Evolutionary conservation across 2,329 filamentous ascomycete genomes (phyloP).

Genomic region (Ustilaginoidea virens): DNA sequence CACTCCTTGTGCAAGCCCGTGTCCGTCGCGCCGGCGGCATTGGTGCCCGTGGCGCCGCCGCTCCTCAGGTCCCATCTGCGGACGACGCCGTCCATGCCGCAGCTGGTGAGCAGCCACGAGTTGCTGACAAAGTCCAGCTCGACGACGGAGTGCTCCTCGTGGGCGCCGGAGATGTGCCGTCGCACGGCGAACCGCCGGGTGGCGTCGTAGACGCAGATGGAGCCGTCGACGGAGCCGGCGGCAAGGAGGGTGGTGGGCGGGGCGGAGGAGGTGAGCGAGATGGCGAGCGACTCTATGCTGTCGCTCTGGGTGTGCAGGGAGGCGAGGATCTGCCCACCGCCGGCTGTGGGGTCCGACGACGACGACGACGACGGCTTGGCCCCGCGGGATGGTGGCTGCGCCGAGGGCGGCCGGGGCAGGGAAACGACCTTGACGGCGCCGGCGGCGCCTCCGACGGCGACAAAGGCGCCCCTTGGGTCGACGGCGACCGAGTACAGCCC

Average conservation of each 20-base stretch:
- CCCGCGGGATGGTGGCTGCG: constrained; percentile 5
- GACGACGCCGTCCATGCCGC: constrained; percentile 84
- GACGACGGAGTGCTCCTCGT: constrained; percentile 80
- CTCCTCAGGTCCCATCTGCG: constrained; percentile 70
- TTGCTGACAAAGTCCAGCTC: constrained; percentile 73
- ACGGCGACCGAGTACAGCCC: constrained; percentile 81
- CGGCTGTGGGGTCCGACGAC: constrained; percentile 23
- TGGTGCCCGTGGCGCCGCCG: constrained; percentile 16
- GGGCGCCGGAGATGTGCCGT: constrained; percentile 64
- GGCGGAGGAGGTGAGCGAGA: constrained; percentile 25
- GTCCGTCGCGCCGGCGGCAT: constrained; percentile 24
- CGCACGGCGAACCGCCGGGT: constrained; percentile 77
- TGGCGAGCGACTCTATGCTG: constrained; percentile 62
- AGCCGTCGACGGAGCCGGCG: constrained; percentile 56
- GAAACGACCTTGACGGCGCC: constrained; percentile 76
- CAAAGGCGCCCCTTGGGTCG: constrained; percentile 62
- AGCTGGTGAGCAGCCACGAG: constrained; percentile 64
- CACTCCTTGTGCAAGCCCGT: constrained; percentile 69
- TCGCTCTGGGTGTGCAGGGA: constrained; percentile 63
- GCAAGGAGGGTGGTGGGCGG: constrained; percentile 41
- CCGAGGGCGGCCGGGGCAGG: constrained; percentile 46
- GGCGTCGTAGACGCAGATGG: constrained; percentile 75
- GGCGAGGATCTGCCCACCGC: constrained; percentile 55
- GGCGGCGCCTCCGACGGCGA: constrained; percentile 76
- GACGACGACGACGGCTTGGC: constrained; percentile 14